phyloP scores from a whole-genome alignment of 305 asterid species.

The Fraxinus greggii region DNA sequence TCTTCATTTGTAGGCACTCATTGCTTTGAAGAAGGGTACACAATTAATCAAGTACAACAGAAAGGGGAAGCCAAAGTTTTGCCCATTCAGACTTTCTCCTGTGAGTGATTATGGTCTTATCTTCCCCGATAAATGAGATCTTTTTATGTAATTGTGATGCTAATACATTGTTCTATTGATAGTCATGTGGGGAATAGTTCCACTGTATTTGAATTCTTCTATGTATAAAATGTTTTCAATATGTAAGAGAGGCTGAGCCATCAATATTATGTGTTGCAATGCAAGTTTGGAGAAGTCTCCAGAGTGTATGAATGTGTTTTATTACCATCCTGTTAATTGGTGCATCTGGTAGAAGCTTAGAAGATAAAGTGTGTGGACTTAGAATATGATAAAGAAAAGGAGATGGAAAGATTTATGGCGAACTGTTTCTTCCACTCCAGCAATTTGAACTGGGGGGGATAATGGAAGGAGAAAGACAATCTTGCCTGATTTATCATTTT shows the following conservation, averaged over 20 bases:
- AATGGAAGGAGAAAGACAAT: neutral
- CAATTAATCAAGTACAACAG: conserved; percentile 91
- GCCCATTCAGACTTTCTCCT: conserved; percentile 83
- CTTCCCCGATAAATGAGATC: neutral
- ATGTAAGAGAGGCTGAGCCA: neutral
- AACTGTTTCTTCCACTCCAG: neutral
- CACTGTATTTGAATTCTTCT: neutral
- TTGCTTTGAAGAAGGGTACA: conserved; percentile 87
- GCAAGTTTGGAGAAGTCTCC: neutral
- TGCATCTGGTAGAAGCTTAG: neutral
- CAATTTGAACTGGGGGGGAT: neutral
- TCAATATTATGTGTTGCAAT: neutral
- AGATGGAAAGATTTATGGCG: neutral
- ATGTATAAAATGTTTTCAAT: neutral
- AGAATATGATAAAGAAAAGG: neutral
- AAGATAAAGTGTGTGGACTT: neutral
- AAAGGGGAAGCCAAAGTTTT: conserved; percentile 90
- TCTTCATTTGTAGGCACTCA: conserved; percentile 54
- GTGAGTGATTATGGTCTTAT: conserved; percentile 41
- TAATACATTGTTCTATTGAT: neutral
- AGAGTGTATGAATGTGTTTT: neutral
- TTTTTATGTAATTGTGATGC: neutral
- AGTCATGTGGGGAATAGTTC: neutral
- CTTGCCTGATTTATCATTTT: neutral
- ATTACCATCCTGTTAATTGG: neutral